Evolutionary conservation across 2,329 filamentous ascomycete genomes (phyloP), one percentile per base, ranked within the genome.

Genomic region (Pseudogymnoascus sp.): DNA sequence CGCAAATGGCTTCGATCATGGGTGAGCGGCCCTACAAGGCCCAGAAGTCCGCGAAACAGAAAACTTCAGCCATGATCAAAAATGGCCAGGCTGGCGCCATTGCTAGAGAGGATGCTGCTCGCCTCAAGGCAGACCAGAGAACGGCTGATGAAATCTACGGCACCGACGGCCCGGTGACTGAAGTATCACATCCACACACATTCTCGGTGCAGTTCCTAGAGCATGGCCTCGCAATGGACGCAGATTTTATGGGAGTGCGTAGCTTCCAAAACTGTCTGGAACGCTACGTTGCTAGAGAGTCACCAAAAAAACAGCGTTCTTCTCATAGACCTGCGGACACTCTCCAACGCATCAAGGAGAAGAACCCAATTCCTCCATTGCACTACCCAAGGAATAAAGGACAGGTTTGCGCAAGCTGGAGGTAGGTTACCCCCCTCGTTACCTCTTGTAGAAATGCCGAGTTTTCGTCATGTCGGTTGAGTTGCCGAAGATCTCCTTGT

Each of bases 131-230:
- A 18, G 49, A 34, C 9, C 4, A 3, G 6, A 36, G 49, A 34
- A 56, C 49, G 16, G 5, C 49, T 11, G 28, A 56, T 56, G 49
- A 56, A 34, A 56, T 56, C n/a, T 56, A 56, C 49, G 49, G 49
- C 49, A 56, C 49, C 16, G 5, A 34, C 49, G 49, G 28, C 28
- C 28, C 11, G 16, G 49, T 56, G 28, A 56, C 49, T 11, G 28
- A 16, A 36, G 16, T 4, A 56, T 34, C 49, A 56, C 49, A 56
- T 18, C 28, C 49, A 56, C 49, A 56, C 28, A 56, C 49, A 34
- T 34, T 18, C n/a, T 34, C 49, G 16, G 49, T 56, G 25, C 49
- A 56, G 49, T 56, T 56, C n/a, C 9, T 21, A 9, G 28, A 18
- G 28, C 49, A 18, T 21, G n/a, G 28, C 3, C 28, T 56, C 16